Conservation (phyloP, 768 basidiomycete genomes). For the Hydnomerulius pinastri region DNA sequence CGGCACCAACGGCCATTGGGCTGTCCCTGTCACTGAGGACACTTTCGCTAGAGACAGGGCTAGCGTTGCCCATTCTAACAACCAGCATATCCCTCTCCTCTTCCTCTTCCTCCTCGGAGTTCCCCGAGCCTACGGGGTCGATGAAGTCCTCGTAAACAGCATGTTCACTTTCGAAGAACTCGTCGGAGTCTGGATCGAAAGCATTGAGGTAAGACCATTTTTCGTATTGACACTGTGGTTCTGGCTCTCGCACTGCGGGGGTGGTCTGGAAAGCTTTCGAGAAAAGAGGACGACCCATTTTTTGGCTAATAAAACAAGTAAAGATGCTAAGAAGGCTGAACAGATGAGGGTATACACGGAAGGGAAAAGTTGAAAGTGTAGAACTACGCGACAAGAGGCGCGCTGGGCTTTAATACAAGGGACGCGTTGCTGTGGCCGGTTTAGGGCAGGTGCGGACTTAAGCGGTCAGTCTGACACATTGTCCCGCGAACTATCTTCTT, state of each 20-base stretch:
- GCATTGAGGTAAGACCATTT: slow-evolving; percentile 66
- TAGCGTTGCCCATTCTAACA: slow-evolving; percentile 32
- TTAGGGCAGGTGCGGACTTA: slow-evolving; percentile 39
- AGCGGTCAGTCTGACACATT: slow-evolving; percentile 9
- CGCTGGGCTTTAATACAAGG: slow-evolving; percentile 17
- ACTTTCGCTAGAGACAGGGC: slow-evolving; percentile 41
- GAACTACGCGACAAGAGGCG: slow-evolving; percentile 2
- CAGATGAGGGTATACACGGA: slow-evolving; percentile 17
- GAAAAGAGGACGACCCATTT: slow-evolving; percentile 64
- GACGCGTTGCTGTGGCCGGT: slow-evolving; percentile 6
- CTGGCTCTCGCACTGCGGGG: slow-evolving; percentile 48
- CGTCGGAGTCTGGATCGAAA: slow-evolving; percentile 82
- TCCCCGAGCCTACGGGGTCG: slow-evolving; percentile 34
- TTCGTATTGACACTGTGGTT: slow-evolving; percentile 41
- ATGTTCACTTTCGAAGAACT: slow-evolving; percentile 64
- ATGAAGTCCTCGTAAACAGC: slow-evolving; percentile 66
- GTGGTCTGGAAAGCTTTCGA: slow-evolving; percentile 42
- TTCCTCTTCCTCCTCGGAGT: slow-evolving; percentile 13
- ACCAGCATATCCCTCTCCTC: slow-evolving; percentile 36
- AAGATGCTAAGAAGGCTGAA: background rate
- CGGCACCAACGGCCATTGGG: slow-evolving; percentile 48
- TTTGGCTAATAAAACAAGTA: slow-evolving; percentile 30
- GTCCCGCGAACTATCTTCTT: background rate
- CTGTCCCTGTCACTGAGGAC: slow-evolving; percentile 49
- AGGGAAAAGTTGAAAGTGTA: background rate